A percentile compares a stretch with the other conserved stretches of the same genome.
These are phyloP conservation scores for Zygosaccharomyces bisporus DNA, from an alignment of 805 yeast species.

Conservation along the genomic window DNA sequence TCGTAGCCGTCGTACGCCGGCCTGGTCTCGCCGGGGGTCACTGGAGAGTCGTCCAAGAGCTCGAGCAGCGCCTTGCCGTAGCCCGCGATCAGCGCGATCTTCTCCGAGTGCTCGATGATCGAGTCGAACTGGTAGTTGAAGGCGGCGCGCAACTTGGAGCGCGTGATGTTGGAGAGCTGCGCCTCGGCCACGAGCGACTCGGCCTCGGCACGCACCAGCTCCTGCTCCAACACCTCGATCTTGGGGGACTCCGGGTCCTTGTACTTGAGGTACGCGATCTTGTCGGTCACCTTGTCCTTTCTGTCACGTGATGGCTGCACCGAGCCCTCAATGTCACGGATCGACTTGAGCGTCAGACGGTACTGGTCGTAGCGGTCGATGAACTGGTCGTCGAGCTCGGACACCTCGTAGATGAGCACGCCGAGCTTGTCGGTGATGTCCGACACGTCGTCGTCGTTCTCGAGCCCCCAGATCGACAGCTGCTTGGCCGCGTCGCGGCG, in stretches of 20 bases:
- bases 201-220: constrained; percentile 87
- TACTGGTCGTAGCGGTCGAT: constrained; percentile 83
- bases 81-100: constrained; percentile 80
- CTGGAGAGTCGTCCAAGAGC: constrained; percentile 78
- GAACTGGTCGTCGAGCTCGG: constrained; percentile 83
- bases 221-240: constrained; percentile 79
- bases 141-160: constrained; percentile 82
- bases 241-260: constrained; percentile 81
- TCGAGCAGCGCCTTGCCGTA: constrained; percentile 85
- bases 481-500: constrained; percentile 80
- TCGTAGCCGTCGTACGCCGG: constrained; percentile 86
- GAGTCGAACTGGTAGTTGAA: constrained; percentile 83
- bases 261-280: constrained; percentile 78
- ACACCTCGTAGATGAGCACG: constrained; percentile 74
- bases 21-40: constrained; percentile 90
- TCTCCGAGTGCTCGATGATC: constrained; percentile 79
- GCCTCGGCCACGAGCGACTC: constrained; percentile 90
- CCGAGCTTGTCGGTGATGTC: constrained; percentile 87
- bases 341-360: constrained; percentile 74
- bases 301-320: constrained; percentile 87
- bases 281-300: constrained; percentile 79
- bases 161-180: constrained; percentile 80
- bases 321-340: constrained; percentile 80
- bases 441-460: constrained; percentile 78
- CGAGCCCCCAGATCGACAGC: constrained; percentile 82